Evolutionary conservation across 176 grass and related monocot genomes (phyloP).

Genomic region (Poa annua): DNA sequence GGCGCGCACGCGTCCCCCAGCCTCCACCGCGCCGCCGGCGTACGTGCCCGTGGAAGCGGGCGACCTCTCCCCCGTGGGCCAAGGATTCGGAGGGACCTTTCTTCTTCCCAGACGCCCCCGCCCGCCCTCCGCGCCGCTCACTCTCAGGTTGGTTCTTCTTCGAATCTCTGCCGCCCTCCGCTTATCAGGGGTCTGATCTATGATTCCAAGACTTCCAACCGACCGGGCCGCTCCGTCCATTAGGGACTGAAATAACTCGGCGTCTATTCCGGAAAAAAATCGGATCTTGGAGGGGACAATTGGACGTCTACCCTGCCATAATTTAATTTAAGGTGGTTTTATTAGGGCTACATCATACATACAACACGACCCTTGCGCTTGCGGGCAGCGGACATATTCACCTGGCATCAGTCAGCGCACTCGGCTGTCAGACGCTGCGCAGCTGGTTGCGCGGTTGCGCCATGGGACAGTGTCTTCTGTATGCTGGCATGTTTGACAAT

Average conservation of each 20-base stretch:
- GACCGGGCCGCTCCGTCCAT: not conserved
- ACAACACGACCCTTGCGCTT: not conserved
- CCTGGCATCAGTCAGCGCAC: not conserved
- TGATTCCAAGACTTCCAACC: not conserved
- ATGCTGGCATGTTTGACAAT: too few species aligned
- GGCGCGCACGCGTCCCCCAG: not conserved
- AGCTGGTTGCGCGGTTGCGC: not conserved
- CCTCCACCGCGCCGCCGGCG: not conserved
- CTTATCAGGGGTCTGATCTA: not conserved
- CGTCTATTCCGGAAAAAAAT: not conserved
- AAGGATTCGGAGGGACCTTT: not conserved
- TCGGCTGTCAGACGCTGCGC: not conserved
- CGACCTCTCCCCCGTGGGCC: not conserved
- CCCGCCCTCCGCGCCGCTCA: not conserved
- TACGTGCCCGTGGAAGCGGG: too few species aligned
- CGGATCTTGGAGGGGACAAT: not conserved
- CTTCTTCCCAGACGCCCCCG: too few species aligned
- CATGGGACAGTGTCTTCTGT: not conserved
- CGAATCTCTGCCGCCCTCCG: not conserved
- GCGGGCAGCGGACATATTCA: not conserved
- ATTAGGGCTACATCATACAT: not conserved
- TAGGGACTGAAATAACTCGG: not conserved
- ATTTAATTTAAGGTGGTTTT: not conserved
- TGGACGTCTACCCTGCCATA: not conserved
- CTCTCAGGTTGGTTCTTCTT: constrained; percentile 31